Base-by-base conservation (phyloP, 306 rosid species). In the Dryas alaskensis region DNA sequence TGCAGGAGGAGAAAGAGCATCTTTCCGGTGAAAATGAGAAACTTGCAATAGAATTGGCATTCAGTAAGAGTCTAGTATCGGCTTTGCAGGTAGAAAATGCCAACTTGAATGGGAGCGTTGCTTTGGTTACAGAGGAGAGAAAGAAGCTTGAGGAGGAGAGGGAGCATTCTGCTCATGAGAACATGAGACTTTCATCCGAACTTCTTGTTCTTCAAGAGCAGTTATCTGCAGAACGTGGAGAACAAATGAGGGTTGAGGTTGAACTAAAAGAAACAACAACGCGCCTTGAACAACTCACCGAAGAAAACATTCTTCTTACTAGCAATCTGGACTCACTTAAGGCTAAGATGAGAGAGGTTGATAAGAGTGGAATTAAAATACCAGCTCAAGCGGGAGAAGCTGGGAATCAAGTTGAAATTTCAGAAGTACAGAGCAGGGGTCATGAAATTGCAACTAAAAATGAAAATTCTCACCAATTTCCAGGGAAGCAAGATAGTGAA, bases 241-340 rank as follows among this genome's bases (percentile, higher is more conserved):
- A 85, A 51, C 83, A 60, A 6, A 76, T 64, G 79, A 85, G 78
- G 84, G 60, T 85, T 75, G 90, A 84, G 81, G 73, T 58, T 81
- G 87, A 89, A 49, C 81, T 88, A 47, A 80, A 80, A 79, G 89
- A 88, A 84, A 75, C 70, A 22, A 73, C 80, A 57, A 25, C 45
- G 53, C 72, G 39, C 73, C 83, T 89, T 81, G 94, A 86, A 78
- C 89, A 91, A 82, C 82, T 91, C 74, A 81, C 85, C 6, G 73
- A 85, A 65, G 97, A 89, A 77, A 93, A 91, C 39, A 69, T 78
- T 43, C 83, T 54, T 77, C 92, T 88, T 62, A 77, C 72, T 65
- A 78, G 83, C 85, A 78, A 83, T 82, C 79, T 90, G 81, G 90
- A 84, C 58, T 63, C 58, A 25, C 81, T 86, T 55, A 91, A 86